Base-by-base conservation (phyloP, 208 protist genomes). In the Crithidia brevicula region DNA sequence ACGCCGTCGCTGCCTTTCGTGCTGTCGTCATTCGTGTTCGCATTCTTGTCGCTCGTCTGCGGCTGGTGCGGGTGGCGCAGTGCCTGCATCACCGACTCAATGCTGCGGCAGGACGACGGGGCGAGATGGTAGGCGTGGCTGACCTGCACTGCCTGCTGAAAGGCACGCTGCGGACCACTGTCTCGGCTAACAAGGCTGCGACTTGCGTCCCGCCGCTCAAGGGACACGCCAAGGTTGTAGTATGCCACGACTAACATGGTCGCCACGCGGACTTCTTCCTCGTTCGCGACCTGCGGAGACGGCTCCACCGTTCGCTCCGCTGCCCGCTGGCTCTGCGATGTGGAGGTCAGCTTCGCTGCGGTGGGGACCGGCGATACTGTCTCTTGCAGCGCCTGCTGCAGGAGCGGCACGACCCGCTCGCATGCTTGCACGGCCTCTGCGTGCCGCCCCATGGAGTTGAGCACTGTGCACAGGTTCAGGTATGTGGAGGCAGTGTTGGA, bases 221-320 rank as follows among this genome's bases (percentile, higher is more conserved):
- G 79, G 5, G 92, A 92, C 18, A 93, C 89, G 4, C 88, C 92
- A 22, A 97, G 70, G 74, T 94, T 97, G 74, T 97, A 93, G 49
- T 86, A 68, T 4, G 80, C 89, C 7, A 97, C 85, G 8, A 79
- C 86, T 42, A 97, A 77, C 85, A 97, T 92, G 67, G 83, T 88
- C 28, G 86, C 85, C 11, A 68, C 54, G 30, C 75, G 70, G 0
- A 36, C 40, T 46, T 72, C 58, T 9, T 63, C 72, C 3, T 13
- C 8, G 18, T 51, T 31, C 46, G 15, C 50, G 23, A 25, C 57
- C 16, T 31, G 6, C 2, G 42, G 27, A 36, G 83, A 67, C 36
- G 81, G 68, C 4, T 67, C 56, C 38, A 83, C 49, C 13, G 52
- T 36, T 33, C 77, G 50, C 57, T 88, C 73, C 20, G 88, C 28